Percentiles rank a stretch among this genome's conserved stretches.
Evolutionary conservation across 495 filamentous ascomycete genomes (phyloP).

Genomic region (Pyronema domesticum): DNA sequence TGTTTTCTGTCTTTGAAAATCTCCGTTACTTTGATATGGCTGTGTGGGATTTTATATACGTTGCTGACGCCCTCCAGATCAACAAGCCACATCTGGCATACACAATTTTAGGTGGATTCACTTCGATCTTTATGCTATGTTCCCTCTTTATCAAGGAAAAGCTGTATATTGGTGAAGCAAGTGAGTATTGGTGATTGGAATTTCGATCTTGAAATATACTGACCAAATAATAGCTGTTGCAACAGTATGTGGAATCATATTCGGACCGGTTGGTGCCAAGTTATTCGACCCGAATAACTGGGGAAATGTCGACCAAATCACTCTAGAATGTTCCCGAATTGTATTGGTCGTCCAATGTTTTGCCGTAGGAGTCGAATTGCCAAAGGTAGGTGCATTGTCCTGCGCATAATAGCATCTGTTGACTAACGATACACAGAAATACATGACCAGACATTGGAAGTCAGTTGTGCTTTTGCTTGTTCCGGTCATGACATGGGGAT

Average conservation of each 20-base stretch:
- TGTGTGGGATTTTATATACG: not conserved
- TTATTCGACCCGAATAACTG: slow-evolving; percentile 70
- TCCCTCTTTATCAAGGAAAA: slow-evolving; percentile 96
- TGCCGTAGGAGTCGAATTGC: slow-evolving; percentile 95
- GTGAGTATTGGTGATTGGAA: slow-evolving; percentile 9
- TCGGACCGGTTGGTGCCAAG: slow-evolving; percentile 85
- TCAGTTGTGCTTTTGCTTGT: slow-evolving; percentile 76
- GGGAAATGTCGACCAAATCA: slow-evolving; percentile 91
- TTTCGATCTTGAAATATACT: not conserved
- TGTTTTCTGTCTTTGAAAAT: not conserved
- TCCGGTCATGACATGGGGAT: slow-evolving; percentile 95
- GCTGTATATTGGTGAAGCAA: slow-evolving; percentile 96
- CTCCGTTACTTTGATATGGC: not conserved
- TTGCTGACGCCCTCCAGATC: slow-evolving; percentile 30
- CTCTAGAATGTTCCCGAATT: slow-evolving; percentile 90
- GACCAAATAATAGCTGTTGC: slow-evolving; percentile 43
- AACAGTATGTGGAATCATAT: slow-evolving; percentile 90
- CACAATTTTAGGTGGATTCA: slow-evolving; percentile 95
- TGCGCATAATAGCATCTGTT: not conserved
- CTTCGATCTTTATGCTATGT: slow-evolving; percentile 93
- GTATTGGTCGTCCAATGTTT: slow-evolving; percentile 99
- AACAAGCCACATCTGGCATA: slow-evolving; percentile 96
- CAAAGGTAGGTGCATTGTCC: slow-evolving; percentile 36
- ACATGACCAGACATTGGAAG: slow-evolving; percentile 97
- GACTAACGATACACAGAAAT: slow-evolving; percentile 31